These are phyloP conservation scores for Fusarium foetens DNA, from an alignment of 2,329 filamentous ascomycete species.

Conservation along the genomic window DNA sequence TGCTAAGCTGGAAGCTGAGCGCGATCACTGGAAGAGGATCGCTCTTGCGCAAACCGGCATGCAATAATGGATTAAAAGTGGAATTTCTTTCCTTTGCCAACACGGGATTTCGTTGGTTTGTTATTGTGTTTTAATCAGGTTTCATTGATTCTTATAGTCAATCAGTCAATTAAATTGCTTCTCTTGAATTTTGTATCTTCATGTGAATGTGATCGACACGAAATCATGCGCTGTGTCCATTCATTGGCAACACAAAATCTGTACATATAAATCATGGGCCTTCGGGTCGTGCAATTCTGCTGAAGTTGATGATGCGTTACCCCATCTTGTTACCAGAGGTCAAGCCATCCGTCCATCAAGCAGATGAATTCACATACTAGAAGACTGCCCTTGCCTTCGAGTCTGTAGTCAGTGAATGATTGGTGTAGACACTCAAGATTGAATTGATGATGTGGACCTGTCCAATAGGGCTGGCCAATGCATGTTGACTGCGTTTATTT, in stretches of 20 bases:
- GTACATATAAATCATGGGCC: too few relatives aligned
- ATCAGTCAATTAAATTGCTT: conserved; percentile 19
- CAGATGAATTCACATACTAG: background rate
- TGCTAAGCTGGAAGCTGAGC: conserved; percentile 72
- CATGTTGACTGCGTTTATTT: background rate
- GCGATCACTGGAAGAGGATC: conserved; percentile 72
- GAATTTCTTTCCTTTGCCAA: conserved; percentile 46
- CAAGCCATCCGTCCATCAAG: too few relatives aligned
- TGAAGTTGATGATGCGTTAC: background rate
- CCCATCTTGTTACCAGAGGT: too few relatives aligned
- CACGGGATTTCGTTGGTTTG: conserved; percentile 32
- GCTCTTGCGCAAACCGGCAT: conserved; percentile 56
- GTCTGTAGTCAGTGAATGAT: background rate
- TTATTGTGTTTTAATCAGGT: conserved; percentile 29
- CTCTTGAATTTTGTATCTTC: background rate
- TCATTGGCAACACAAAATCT: too few relatives aligned
- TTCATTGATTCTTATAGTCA: conserved; percentile 19
- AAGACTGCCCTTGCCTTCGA: background rate
- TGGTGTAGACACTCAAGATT: background rate
- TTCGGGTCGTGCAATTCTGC: background rate
- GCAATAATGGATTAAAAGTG: conserved; percentile 47
- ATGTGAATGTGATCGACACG: background rate
- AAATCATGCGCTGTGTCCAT: too few relatives aligned
- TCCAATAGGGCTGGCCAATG: conserved; percentile 7
- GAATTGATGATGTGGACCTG: background rate